Base-by-base conservation (phyloP, 805 yeast species). In the Schwanniomyces vanrijiae region DNA sequence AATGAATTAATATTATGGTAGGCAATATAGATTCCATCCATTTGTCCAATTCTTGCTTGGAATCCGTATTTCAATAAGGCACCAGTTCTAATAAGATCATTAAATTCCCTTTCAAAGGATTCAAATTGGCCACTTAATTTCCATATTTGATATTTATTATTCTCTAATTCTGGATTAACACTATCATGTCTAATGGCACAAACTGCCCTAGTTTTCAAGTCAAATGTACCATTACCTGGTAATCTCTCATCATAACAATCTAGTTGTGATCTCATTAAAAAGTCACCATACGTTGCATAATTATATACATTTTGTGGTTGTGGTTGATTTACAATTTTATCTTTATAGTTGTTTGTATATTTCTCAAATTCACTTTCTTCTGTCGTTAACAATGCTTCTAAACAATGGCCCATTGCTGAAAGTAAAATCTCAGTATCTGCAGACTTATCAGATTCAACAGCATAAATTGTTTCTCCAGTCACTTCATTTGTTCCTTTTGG, bases 11-110 rank as follows among this genome's bases (percentile, higher is more conserved):
- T 78, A 62, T 91, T 92, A 64, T 92, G 99, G 64, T 84, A 92
- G 0, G 97, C 97, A 13, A 92, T 76, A 55, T 88, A 90, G 2
- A 94, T 89, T 5, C 99, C 99, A 65, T 91, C 97, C 98, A 94
- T 92, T 56, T 87, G 83, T 2, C 98, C 99, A 37, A 92, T 87
- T 51, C 97, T 76, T 0, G 97, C 98, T 65, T 94, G 98, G 54
- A 92, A 73, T 2, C 88, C 79, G 60, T 92, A 92, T 66, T 92
- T 92, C 55, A 92, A 70, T 66, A 92, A 67, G 0, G 94, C 85
- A 2, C 74, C 76, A 1, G 92, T 80, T 48, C 88, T 70, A 14
- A 84, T 79, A 56, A 92, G 75, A 58, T 92, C 98, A 50, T 71
- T 75, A 61, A 78, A 76, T 59, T 92, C 99, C 16, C 91, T 73